Evolutionary conservation across 2,329 filamentous ascomycete genomes (phyloP).

Genomic region (Penicillium sp.): DNA sequence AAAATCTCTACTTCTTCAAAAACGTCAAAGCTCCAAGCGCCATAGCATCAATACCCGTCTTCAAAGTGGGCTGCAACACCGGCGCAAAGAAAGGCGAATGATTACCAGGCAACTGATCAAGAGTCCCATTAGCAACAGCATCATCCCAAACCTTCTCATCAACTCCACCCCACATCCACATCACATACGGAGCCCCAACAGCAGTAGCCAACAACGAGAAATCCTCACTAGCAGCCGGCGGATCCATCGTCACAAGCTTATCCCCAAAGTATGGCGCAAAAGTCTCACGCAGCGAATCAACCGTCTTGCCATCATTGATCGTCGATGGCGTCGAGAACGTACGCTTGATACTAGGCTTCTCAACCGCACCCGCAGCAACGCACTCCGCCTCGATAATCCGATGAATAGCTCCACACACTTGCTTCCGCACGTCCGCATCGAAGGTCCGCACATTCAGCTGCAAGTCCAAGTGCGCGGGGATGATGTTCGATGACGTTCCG

Average conservation of each 20-base stretch:
- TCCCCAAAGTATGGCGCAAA: constrained; percentile 53
- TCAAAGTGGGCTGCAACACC: constrained; percentile 57
- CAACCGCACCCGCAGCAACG: constrained; percentile 48
- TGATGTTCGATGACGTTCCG: constrained; percentile 49
- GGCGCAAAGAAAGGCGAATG: constrained; percentile 62
- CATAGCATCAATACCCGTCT: constrained; percentile 53
- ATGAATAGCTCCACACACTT: constrained; percentile 40
- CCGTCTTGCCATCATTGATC: constrained; percentile 53
- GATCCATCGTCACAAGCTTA: constrained; percentile 40
- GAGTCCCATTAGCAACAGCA: constrained; percentile 47
- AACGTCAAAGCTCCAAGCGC: constrained; percentile 52
- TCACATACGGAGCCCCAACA: constrained; percentile 53
- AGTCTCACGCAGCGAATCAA: constrained; percentile 42
- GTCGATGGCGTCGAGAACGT: constrained; percentile 52
- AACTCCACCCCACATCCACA: constrained; percentile 59
- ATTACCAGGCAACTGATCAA: constrained; percentile 57
- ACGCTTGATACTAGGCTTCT: constrained; percentile 47
- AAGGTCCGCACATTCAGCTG: constrained; percentile 46
- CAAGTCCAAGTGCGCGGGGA: constrained; percentile 45
- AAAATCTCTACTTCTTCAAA: constrained; percentile 14
- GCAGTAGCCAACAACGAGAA: constrained; percentile 57
- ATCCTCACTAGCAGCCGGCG: constrained; percentile 57
- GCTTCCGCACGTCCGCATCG: constrained; percentile 32
- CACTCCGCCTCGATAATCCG: constrained; percentile 57
- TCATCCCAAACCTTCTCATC: constrained; percentile 53